Percentiles rank a stretch among this genome's conserved stretches.
These are phyloP conservation scores for Cercospora sesami DNA, from an alignment of 2,329 filamentous ascomycete genomes.

Conservation along the genomic window DNA sequence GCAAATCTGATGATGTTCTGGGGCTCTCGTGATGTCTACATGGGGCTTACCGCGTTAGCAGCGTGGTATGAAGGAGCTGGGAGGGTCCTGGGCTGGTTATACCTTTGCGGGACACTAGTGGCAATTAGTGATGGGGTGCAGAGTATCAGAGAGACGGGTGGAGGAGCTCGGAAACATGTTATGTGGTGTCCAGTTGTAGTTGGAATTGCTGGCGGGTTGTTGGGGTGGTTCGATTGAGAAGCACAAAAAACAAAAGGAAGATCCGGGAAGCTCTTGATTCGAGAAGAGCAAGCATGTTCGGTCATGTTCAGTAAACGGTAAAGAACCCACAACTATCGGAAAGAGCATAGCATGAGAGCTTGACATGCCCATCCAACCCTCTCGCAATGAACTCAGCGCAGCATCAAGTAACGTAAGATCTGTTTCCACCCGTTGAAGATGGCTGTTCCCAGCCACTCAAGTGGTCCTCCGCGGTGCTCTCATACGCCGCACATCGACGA, in stretches of 20 bases:
- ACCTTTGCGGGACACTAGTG: not conserved
- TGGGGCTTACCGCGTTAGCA: constrained; percentile 8
- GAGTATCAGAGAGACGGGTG: constrained; percentile 11
- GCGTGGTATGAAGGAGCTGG: constrained; percentile 7
- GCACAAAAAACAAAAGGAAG: not conserved
- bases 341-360: too few species aligned
- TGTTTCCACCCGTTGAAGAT: too few species aligned
- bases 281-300: too few species aligned
- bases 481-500: too few species aligned
- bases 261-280: too few species aligned
- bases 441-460: too few species aligned
- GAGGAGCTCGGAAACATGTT: constrained; percentile 15
- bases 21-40: constrained; percentile 12
- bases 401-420: too few species aligned
- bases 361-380: too few species aligned
- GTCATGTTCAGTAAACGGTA: too few species aligned
- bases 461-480: too few species aligned
- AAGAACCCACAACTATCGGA: too few species aligned
- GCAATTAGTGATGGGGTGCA: constrained; percentile 15
- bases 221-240: constrained; percentile 20
- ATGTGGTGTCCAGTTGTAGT: constrained; percentile 14
- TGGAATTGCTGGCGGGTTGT: constrained; percentile 6
- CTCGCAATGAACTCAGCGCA: too few species aligned
- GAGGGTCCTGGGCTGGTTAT: constrained; percentile 6
- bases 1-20: constrained; percentile 15